A percentile compares a stretch with the other conserved stretches of the same genome.
phyloP scores from a whole-genome alignment of 352 stramenopile genomes.

The Globisporangium camurandrum region DNA sequence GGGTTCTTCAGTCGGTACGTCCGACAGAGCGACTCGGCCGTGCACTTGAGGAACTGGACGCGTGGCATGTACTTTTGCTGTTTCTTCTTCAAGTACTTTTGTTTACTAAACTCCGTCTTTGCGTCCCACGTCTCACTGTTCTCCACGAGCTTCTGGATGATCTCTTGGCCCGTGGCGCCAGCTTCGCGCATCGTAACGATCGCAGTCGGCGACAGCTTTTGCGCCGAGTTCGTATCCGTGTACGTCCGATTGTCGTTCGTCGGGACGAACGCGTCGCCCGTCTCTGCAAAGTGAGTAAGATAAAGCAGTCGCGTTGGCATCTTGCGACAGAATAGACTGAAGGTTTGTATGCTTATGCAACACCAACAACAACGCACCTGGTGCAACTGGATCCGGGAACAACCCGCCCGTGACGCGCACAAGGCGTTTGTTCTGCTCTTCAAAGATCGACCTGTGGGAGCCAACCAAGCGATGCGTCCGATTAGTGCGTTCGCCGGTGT shows the following conservation, averaged over 20 bases:
- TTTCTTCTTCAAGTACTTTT: slow-evolving; percentile 96
- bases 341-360: not conserved
- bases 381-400: slow-evolving; percentile 75
- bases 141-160: slow-evolving; percentile 91
- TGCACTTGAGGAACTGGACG: slow-evolving; percentile 82
- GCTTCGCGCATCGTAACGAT: slow-evolving; percentile 63
- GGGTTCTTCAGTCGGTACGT: slow-evolving; percentile 88
- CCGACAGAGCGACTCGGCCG: slow-evolving; percentile 82
- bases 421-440: slow-evolving; percentile 79
- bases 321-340: not conserved
- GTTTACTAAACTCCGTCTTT: slow-evolving; percentile 95
- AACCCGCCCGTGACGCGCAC: slow-evolving; percentile 61
- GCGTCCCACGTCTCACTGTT: slow-evolving; percentile 92
- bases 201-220: slow-evolving; percentile 63
- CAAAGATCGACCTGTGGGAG: slow-evolving; percentile 54
- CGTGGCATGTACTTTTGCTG: slow-evolving; percentile 90
- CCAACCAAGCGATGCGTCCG: not conserved
- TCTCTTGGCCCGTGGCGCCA: slow-evolving; percentile 67
- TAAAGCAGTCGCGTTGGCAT: not conserved
- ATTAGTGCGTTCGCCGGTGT: no score
- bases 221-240: slow-evolving; percentile 78
- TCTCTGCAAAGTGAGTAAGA: slow-evolving; percentile 29
- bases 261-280: slow-evolving; percentile 70
- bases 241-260: slow-evolving; percentile 78
- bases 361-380: slow-evolving; percentile 23